Evolutionary conservation across 176 grass and related monocot genomes (phyloP).

Genomic region (Aegilops umbellulata): DNA sequence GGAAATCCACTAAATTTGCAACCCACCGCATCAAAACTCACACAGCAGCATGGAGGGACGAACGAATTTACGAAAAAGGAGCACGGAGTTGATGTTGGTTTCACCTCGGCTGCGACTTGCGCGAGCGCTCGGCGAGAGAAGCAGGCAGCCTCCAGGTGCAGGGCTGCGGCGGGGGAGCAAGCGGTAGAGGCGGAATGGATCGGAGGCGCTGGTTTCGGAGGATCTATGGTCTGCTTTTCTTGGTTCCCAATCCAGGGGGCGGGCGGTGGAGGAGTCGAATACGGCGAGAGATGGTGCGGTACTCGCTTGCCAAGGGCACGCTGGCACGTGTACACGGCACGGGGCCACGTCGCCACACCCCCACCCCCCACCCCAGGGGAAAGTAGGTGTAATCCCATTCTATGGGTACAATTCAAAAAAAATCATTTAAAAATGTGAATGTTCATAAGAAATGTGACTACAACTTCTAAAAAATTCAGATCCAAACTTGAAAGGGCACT

Average conservation of each 20-base stretch:
- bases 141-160: neutral
- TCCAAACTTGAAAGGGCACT: too few species aligned
- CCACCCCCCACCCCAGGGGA: neutral
- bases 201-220: neutral
- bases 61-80: neutral
- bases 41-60: neutral
- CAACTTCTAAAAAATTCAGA: too few species aligned
- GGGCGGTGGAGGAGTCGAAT: neutral
- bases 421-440: too few species aligned
- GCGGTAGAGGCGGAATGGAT: neutral
- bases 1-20: neutral
- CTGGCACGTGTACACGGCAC: neutral
- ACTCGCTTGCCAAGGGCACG: neutral
- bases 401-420: too few species aligned
- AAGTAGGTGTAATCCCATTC: too few species aligned
- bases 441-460: too few species aligned
- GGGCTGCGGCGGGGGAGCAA: neutral
- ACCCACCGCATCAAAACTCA: neutral
- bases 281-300: slow-evolving; percentile 8
- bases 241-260: slow-evolving; percentile 4
- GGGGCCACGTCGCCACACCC: neutral
- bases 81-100: neutral
- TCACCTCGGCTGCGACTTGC: neutral
- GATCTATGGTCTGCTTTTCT: slow-evolving; percentile 14
- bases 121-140: neutral